Evolutionary conservation across 257 asterid species (phyloP).

Genomic region (Rhazya stricta): DNA sequence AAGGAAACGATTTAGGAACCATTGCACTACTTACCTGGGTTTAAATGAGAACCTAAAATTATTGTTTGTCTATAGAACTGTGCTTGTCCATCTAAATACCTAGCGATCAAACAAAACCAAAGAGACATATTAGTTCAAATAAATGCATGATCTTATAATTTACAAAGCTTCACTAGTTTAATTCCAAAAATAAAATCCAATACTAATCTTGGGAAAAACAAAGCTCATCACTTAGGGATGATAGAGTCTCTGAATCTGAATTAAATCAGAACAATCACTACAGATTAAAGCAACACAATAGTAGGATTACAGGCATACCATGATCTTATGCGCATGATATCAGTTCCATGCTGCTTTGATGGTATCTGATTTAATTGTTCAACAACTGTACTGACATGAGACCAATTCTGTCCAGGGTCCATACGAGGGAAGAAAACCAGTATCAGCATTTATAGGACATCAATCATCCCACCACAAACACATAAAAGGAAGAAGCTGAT

Average conservation of each 20-base stretch:
- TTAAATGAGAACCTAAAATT: conserved; percentile 70
- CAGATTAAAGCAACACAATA: not conserved
- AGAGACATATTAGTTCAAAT: not conserved
- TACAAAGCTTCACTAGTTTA: not conserved
- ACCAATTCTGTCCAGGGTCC: conserved; percentile 68
- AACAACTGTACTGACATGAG: conserved; percentile 72
- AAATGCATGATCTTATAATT: not conserved
- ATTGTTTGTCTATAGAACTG: conserved; percentile 84
- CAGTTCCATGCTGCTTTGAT: conserved; percentile 81
- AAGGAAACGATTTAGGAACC: conserved; percentile 3
- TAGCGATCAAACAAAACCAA: conserved; percentile 16
- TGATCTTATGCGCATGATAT: conserved; percentile 90
- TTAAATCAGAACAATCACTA: not conserved
- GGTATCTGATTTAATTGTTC: conserved; percentile 71
- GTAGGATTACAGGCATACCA: conserved; percentile 50
- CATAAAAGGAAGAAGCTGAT: not conserved
- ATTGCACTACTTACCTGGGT: conserved; percentile 58
- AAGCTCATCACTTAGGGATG: not conserved
- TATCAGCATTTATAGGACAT: conserved; percentile 16
- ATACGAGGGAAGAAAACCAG: conserved; percentile 6
- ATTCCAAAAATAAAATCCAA: not conserved
- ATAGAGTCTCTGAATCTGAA: not conserved
- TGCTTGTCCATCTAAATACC: conserved; percentile 90
- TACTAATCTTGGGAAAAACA: not conserved
- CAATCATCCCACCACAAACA: not conserved